These are phyloP conservation scores for Aristolochia fimbriata DNA, from an alignment of 164 flowering plant genomes.

Conservation along the genomic window DNA sequence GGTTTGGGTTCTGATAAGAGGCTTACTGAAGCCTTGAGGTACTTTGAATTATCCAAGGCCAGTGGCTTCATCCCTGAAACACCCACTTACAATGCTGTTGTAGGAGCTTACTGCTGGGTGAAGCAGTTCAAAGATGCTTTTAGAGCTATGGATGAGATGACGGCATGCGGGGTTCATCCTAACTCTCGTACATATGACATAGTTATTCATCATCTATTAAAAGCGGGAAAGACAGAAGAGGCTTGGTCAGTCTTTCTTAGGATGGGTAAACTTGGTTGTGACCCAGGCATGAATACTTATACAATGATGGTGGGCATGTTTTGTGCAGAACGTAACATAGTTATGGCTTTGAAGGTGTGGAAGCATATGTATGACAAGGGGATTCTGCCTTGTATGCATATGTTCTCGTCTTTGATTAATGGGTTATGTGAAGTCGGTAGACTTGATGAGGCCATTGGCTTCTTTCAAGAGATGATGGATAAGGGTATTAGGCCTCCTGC, in stretches of 20 bases:
- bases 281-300: constrained; percentile 55
- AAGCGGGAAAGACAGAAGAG: constrained; percentile 32
- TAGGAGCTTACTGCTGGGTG: constrained; percentile 68
- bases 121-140: constrained; percentile 42
- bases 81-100: constrained; percentile 77
- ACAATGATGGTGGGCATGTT: constrained; percentile 69
- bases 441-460: constrained; percentile 65
- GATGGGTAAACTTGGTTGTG: constrained; percentile 46
- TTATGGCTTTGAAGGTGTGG: constrained; percentile 61
- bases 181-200: constrained; percentile 69
- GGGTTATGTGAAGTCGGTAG: constrained; percentile 47
- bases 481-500: constrained; percentile 76
- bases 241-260: constrained; percentile 49
- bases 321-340: constrained; percentile 41
- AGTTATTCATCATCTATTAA: constrained; percentile 62
- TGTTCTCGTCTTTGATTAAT: constrained; percentile 58
- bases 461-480: constrained; percentile 72
- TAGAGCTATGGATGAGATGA: constrained; percentile 62
- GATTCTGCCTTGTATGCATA: constrained; percentile 72
- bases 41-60: constrained; percentile 43
- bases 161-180: constrained; percentile 45
- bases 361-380: constrained; percentile 62
- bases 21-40: constrained; percentile 50
- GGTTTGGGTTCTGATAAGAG: constrained; percentile 62
- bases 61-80: constrained; percentile 41